Conservation (phyloP, 331 rosid genomes). For the Pyrus hybrid region DNA sequence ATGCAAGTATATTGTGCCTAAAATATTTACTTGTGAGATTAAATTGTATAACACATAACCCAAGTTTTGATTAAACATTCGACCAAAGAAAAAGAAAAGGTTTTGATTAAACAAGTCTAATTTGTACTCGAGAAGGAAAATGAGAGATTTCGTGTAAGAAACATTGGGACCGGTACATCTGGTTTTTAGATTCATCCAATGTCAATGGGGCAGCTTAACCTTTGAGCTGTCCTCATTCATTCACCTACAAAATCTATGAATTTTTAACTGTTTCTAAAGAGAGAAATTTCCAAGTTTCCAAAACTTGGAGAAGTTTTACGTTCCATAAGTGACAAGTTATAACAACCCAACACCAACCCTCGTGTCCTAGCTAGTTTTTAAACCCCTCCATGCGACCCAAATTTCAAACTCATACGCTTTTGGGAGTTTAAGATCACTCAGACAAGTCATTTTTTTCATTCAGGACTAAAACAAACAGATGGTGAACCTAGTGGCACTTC, state of each 20-base stretch:
- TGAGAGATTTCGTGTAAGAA: slow-evolving; percentile 16
- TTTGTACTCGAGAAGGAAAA: not conserved
- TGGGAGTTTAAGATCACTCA: not conserved
- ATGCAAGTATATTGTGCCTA: not conserved
- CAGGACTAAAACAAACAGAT: slow-evolving; percentile 5
- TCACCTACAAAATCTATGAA: too few relatives aligned
- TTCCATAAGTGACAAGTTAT: not conserved
- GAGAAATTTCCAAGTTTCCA: too few relatives aligned
- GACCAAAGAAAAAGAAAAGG: too few relatives aligned
- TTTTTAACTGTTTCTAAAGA: too few relatives aligned
- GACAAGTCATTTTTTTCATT: not conserved
- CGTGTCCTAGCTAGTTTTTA: not conserved
- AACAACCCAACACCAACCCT: slow-evolving; percentile 47
- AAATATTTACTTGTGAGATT: not conserved
- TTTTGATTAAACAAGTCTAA: not conserved
- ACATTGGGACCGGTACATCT: not conserved
- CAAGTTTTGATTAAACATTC: too few relatives aligned
- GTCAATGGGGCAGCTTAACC: not conserved
- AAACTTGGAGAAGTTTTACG: too few relatives aligned
- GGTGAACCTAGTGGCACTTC: slow-evolving; percentile 88
- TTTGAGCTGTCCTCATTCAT: not conserved
- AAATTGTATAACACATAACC: not conserved
- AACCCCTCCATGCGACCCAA: not conserved
- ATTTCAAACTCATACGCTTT: not conserved
- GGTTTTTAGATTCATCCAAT: not conserved